Evolutionary conservation across 306 rosid species (phyloP).

Genomic region (Cucumis hystrix): DNA sequence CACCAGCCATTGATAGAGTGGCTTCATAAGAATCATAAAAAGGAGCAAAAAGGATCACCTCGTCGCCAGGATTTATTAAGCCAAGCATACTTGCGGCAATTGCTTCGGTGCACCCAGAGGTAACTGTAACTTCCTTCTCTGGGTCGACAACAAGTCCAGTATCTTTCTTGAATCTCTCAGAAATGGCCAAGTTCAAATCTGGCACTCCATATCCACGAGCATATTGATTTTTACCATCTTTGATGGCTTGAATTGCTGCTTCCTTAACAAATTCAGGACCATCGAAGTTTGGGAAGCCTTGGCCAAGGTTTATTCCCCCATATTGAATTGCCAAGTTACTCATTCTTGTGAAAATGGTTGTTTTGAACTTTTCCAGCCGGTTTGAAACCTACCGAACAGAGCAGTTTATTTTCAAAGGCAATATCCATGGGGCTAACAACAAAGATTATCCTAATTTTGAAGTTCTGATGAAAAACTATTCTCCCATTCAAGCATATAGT

Average conservation of each 20-base stretch:
- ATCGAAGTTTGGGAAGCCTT: slow-evolving; percentile 91
- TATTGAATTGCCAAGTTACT: slow-evolving; percentile 70
- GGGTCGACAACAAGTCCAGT: slow-evolving; percentile 64
- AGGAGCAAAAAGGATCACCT: slow-evolving; percentile 82
- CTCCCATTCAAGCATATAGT: background rate
- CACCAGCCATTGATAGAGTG: slow-evolving; percentile 89
- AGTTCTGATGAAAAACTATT: background rate
- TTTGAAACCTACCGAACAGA: slow-evolving; percentile 56
- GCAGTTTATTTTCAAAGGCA: background rate
- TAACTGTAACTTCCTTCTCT: slow-evolving; percentile 71
- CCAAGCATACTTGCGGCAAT: slow-evolving; percentile 83
- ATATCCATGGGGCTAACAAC: background rate
- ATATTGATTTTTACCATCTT: slow-evolving; percentile 81
- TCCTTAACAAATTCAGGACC: slow-evolving; percentile 93
- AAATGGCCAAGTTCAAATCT: slow-evolving; percentile 62
- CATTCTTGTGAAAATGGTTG: slow-evolving; percentile 88
- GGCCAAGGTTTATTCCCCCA: slow-evolving; percentile 87
- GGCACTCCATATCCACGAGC: slow-evolving; percentile 79
- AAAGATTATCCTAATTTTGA: background rate
- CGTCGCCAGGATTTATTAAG: slow-evolving; percentile 83
- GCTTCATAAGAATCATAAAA: slow-evolving; percentile 84
- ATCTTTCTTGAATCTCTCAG: slow-evolving; percentile 73
- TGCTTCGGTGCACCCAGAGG: slow-evolving; percentile 89
- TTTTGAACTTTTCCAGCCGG: slow-evolving; percentile 83
- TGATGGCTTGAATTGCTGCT: slow-evolving; percentile 82